Evolutionary conservation across 768 basidiomycete genomes (phyloP), one percentile per base, ranked within the genome.

Genomic region (Boletus subcaerulescens): DNA sequence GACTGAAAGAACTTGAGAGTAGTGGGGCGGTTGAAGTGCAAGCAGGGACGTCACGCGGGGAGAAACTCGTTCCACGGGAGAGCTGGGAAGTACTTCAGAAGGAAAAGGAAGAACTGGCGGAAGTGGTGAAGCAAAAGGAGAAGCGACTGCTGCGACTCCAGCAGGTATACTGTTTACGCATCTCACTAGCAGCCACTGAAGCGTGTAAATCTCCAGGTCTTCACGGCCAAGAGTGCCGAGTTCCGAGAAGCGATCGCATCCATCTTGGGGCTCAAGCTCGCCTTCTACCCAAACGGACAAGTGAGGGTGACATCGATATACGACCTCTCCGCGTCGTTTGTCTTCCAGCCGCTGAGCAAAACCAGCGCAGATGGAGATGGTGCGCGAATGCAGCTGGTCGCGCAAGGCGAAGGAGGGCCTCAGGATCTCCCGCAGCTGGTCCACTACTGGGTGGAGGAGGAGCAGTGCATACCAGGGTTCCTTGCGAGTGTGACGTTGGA

Each of bases 241-340:
- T 96, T 98, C 76, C 83, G 91, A 38, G 91, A 95, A 66, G 87
- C 93, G 7, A 89, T 98, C 55, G 86, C 88, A 5, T 86, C 89
- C 0, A 87, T 98, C 46, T 80, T 98, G 0, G 96, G 95, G 7
- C 86, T 93, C 66, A 93, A 96, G 63, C 81, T 98, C 47, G 86
- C 88, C 2, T 97, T 98, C 67, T 91, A 91, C 65, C 90, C 89
- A 15, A 93, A 92, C 48, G 95, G 94, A 0, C 85, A 92, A 61
- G 87, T 98, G 46, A 81, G 91, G 20, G 85, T 97, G 56, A 95
- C 93, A 5, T 89, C 88, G n/a, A 80, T 91, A 61, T 98, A 88
- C 73, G 94, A 97, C 58, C 82, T 91, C 7, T 81, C 81, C 50
- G 89, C 92, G 29, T 86, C 89, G 45, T 95, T 97, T 66, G 89